Evolutionary conservation across 768 basidiomycete species (phyloP).

Genomic region (Pisolithus tinctorius): DNA sequence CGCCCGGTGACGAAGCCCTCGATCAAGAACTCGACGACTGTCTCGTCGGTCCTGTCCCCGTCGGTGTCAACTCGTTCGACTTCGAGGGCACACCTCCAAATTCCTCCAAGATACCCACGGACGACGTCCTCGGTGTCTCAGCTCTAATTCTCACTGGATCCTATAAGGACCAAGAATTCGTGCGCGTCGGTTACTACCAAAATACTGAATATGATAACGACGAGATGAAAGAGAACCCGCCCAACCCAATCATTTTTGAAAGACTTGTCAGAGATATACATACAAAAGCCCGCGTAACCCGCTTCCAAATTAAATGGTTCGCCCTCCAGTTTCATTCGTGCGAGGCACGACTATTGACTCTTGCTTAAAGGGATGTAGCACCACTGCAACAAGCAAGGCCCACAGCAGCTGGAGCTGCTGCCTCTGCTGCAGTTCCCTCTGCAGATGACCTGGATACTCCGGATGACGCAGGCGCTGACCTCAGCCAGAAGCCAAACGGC

Average conservation of each 20-base stretch:
- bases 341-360: slow-evolving; percentile 2
- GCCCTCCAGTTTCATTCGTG: slow-evolving; percentile 17
- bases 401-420: slow-evolving; percentile 52
- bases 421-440: slow-evolving; percentile 68
- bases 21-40: slow-evolving; percentile 98
- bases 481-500: slow-evolving; percentile 17
- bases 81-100: slow-evolving; percentile 86
- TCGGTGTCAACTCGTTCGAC: slow-evolving; percentile 96
- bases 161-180: slow-evolving; percentile 96
- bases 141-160: slow-evolving; percentile 96
- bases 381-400: slow-evolving; percentile 40
- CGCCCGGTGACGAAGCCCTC: slow-evolving; percentile 81
- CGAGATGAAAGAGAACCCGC: slow-evolving; percentile 75
- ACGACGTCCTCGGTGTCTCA: slow-evolving; percentile 93
- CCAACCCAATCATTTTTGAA: slow-evolving; percentile 66
- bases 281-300: slow-evolving; percentile 87
- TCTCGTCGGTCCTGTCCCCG: slow-evolving; percentile 93
- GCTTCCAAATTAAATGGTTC: slow-evolving; percentile 85
- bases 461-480: slow-evolving; percentile 13
- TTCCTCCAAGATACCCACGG: slow-evolving; percentile 75
- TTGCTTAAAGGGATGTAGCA: slow-evolving; percentile 50
- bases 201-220: slow-evolving; percentile 98
- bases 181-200: slow-evolving; percentile 99
- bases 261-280: slow-evolving; percentile 82
- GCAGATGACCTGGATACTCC: slow-evolving; percentile 56